A percentile compares a stretch with the other conserved stretches of the same genome.
Conservation (phyloP, 1,284 basidiomycete genomes). For the Phylloboletellus chloephorus region DNA sequence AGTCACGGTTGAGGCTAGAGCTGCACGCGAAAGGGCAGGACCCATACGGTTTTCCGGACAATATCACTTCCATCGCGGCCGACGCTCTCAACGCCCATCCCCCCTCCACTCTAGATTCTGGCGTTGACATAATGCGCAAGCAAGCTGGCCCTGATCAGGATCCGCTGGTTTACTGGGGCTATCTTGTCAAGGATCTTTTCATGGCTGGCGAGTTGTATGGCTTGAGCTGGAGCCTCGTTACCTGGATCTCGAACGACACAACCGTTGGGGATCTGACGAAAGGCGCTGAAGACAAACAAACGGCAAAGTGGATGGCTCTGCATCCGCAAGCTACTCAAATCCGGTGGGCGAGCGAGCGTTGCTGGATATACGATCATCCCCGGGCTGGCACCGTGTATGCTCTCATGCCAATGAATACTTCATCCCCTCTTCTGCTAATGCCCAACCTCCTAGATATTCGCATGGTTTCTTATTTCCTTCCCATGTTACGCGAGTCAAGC, state of each 20-base stretch:
- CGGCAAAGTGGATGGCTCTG: constrained; percentile 88
- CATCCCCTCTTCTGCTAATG: constrained; percentile 11
- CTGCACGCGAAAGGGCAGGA: constrained; percentile 43
- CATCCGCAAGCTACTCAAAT: constrained; percentile 81
- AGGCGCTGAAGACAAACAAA: constrained; percentile 94
- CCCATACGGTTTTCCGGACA: constrained; percentile 21
- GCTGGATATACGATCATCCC: constrained; percentile 99
- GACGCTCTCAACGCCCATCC: constrained; percentile 3
- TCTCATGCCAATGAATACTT: constrained; percentile 7
- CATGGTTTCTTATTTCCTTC: constrained; percentile 98
- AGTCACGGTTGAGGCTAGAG: constrained; percentile 76
- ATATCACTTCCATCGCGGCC: constrained; percentile 6
- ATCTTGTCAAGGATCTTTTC: constrained; percentile 89
- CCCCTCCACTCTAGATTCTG: constrained; percentile 1
- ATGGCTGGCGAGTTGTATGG: constrained; percentile 97
- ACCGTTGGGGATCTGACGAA: constrained; percentile 61
- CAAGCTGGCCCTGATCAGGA: constrained; percentile 39
- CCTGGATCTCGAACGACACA: constrained; percentile 78
- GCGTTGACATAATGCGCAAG: constrained; percentile 2
- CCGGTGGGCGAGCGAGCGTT: constrained; percentile 87
- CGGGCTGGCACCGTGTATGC: constrained; percentile 85
- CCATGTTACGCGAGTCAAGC: constrained; percentile 68
- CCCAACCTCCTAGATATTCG: constrained; percentile 60
- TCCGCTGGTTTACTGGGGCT: constrained; percentile 89
- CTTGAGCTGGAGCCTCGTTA: constrained; percentile 85